phyloP scores from a whole-genome alignment of 176 grass and related monocot genomes.

The Canna indica region DNA sequence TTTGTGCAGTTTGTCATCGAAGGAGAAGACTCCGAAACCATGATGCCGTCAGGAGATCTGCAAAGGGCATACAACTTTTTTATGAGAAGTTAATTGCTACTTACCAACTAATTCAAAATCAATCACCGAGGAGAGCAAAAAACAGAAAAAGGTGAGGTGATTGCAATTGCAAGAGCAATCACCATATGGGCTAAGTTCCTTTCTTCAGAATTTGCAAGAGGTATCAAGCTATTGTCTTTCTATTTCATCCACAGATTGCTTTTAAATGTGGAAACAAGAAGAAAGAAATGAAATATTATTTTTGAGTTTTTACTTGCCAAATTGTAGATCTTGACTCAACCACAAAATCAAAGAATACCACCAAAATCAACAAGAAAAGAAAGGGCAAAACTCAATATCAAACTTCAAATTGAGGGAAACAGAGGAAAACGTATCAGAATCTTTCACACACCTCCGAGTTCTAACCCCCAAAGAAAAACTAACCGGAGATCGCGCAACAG shows the following conservation, averaged over 20 bases:
- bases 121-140: not conserved
- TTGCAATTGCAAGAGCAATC: not conserved
- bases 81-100: not conserved
- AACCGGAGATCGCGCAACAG: not conserved
- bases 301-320: not conserved
- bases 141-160: not conserved
- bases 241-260: no score
- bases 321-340: not conserved
- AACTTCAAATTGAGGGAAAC: not conserved
- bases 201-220: not conserved
- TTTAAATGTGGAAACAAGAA: no score
- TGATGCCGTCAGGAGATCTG: not conserved
- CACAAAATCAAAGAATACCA: no score
- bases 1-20: not conserved
- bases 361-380: not conserved
- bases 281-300: no score
- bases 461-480: not conserved
- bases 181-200: not conserved
- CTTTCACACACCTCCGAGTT: not conserved
- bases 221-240: no score
- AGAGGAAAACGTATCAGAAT: not conserved
- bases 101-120: not conserved
- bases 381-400: not conserved
- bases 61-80: not conserved
- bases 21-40: not conserved